Evolutionary conservation across 163 green algal genomes (phyloP).

Genomic region (Scenedesmus sp.): DNA sequence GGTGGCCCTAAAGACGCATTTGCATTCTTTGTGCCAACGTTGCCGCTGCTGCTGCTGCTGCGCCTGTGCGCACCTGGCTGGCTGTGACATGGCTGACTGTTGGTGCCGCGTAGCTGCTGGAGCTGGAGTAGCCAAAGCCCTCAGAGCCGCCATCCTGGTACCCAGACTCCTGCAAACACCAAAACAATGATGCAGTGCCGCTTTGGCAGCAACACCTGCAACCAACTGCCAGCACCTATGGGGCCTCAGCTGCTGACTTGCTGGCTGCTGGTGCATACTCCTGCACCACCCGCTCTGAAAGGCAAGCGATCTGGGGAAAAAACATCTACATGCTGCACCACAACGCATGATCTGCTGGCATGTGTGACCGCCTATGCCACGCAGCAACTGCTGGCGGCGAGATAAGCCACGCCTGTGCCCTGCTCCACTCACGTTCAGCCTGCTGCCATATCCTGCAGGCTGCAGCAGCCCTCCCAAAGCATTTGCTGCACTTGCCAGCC

Average conservation of each 20-base stretch:
- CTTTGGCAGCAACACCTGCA: neutral
- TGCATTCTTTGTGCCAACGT: neutral
- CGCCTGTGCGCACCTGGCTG: slow-evolving; percentile 18
- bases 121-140: neutral
- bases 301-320: too few relatives aligned
- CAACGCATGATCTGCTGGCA: too few relatives aligned
- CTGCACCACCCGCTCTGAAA: too few relatives aligned
- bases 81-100: slow-evolving; percentile 28
- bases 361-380: neutral
- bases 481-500: slow-evolving; percentile 30
- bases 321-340: too few relatives aligned
- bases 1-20: too few relatives aligned
- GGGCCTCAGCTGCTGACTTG: too few relatives aligned
- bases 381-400: neutral
- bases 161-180: slow-evolving; percentile 14
- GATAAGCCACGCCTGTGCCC: neutral
- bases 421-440: slow-evolving; percentile 29
- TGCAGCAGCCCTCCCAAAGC: slow-evolving; percentile 34
- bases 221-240: too few relatives aligned
- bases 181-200: neutral
- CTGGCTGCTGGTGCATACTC: too few relatives aligned
- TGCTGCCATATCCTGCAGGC: slow-evolving; percentile 40
- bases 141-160: slow-evolving; percentile 1
- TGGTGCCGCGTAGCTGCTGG: slow-evolving; percentile 29
- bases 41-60: neutral